Evolutionary conservation across 1,284 basidiomycete genomes (phyloP), one percentile per base, ranked within the genome.

Genomic region (Taiwanofungus camphoratus): DNA sequence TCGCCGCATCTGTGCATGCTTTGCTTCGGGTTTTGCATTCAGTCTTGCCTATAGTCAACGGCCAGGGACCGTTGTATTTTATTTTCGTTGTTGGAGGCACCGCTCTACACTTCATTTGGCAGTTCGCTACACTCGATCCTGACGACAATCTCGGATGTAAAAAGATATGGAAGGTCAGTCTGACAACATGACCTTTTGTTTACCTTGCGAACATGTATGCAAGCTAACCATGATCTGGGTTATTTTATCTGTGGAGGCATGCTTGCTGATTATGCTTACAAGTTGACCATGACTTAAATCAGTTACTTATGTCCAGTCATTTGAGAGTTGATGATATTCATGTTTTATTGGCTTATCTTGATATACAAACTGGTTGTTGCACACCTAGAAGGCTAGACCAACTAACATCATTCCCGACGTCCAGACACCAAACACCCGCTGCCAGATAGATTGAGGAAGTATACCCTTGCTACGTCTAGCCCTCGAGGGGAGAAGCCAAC

Each of bases 51-150:
- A 57, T 29, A 38, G 39, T 60, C 22, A 64, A 67, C 51, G 42
- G 37, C 3, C 64, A 67, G 40, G 63, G 67, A 15, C 54, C 60
- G 21, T 53, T 65, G 1, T 76, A 68, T 57, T 77, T 68, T 49
- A 49, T 58, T 4, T 37, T 74, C 24, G 58, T 64, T n/a, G 65
- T 74, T 22, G 58, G 60, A 3, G 69, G 68, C 1, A 61, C 68
- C 1, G 63, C 64, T 1, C 46, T 60, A 20, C 73, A 77, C 51
- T 54, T 79, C 7, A 52, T 57, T 2, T 72, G 70, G 69, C 74
- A 78, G 49, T 59, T 77, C 15, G 45, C 49, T 7, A 58, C 48
- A 12, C 31, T 31, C 5, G 39, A 49, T 21, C 24, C 36, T 9
- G 44, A 39, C 19, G 21, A 24, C 23, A 29, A 39, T 19, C 30